A percentile compares a stretch with the other conserved stretches of the same genome.
Evolutionary conservation across 345 rosid genomes (phyloP).

Genomic region (Eucalyptus fibrosa): DNA sequence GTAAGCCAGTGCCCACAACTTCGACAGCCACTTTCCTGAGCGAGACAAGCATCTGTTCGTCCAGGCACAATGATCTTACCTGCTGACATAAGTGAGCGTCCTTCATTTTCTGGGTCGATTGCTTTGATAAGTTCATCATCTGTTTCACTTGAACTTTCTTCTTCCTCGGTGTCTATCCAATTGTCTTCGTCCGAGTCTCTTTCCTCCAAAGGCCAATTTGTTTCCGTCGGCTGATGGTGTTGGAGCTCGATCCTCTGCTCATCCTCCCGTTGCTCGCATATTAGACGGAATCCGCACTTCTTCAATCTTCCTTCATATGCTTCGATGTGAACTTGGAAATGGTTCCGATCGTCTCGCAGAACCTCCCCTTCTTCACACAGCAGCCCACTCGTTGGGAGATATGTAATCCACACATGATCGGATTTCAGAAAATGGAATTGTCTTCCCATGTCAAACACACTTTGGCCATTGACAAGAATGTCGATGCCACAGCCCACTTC

Average conservation of each 20-base stretch:
- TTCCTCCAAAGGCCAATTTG: background rate
- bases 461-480: background rate
- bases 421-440: too few relatives aligned
- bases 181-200: background rate
- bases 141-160: background rate
- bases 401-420: background rate
- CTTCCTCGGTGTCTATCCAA: background rate
- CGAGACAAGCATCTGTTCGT: too few relatives aligned
- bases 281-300: background rate
- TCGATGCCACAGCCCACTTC: background rate
- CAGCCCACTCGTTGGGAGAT: background rate
- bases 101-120: background rate
- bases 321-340: background rate
- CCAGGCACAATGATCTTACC: background rate
- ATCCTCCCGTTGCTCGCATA: background rate
- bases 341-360: background rate
- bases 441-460: accelerated
- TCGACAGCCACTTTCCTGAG: too few relatives aligned
- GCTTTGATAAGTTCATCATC: background rate
- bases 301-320: background rate
- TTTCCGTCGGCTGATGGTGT: background rate
- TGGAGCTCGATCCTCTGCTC: background rate
- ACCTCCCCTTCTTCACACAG: background rate
- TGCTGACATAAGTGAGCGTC: background rate
- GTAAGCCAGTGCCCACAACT: too few relatives aligned